Evolutionary conservation across 2,329 filamentous ascomycete genomes (phyloP), one percentile per base, ranked within the genome.

Genomic region (Phoma sp.): DNA sequence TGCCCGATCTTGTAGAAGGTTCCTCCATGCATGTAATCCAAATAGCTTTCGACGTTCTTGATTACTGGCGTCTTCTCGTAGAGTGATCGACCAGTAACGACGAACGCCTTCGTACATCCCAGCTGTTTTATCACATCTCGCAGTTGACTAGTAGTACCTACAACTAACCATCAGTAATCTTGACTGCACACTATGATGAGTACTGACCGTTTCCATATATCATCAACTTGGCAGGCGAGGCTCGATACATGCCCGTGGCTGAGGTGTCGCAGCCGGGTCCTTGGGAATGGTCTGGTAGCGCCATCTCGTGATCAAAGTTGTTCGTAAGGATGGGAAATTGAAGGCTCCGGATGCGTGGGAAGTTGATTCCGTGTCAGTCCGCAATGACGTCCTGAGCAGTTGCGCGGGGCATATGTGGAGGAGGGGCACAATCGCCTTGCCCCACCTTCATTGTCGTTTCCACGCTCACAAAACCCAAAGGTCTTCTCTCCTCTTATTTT

Each of bases 1-100:
- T 84, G 81, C 32, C 78, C 78, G 53, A 85, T 84, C 58, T 80
- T 80, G 66, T 77, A 77, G 63, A 82, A 85, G 1, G 83, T 85
- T 43, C 81, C 80, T 15, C 81, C 82, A 62, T 84, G 81, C 10
- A 76, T 72, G 13, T 72, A 59, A 13, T 77, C 78, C 3, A 85
- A 72, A 4, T 79, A 71, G 35, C 77, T 71, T 69, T 85, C 82
- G 9, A 85, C 78, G 27, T 80, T 72, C 57, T 80, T 79, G 64
- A 85, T 80, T 10, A 85, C 76, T 0, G 77, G 73, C 0, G 83
- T 85, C 65, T 83, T 85, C 51, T 75, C 81, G 25, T 81, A 80
- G 1, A 85, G 76, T 1, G 83, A 84, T 27, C 70, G 74, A 17
- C 82, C 82, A 2, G 83, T 85, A 36, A 85, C 78, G 59, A 85